These are phyloP conservation scores for Aspergillus quadrilineatus DNA, from an alignment of 2,329 filamentous ascomycete genomes.

Conservation along the genomic window DNA sequence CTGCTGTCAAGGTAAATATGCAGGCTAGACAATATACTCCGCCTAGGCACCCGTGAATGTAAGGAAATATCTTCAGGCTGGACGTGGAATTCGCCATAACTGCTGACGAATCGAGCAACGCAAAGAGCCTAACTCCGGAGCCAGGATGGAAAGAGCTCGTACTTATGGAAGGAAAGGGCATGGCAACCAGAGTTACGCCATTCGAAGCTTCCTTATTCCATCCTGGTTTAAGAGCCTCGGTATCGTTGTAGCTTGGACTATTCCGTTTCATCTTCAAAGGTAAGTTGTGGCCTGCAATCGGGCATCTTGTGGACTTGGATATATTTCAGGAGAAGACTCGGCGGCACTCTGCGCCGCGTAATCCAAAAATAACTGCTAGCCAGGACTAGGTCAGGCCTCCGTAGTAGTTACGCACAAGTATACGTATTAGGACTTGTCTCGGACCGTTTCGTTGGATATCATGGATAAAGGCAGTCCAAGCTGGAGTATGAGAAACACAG, in stretches of 20 bases:
- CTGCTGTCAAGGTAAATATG: slow-evolving; percentile 4
- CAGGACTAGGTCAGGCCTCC: too few relatives aligned
- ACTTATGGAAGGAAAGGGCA: not conserved
- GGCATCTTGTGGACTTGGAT: too few relatives aligned
- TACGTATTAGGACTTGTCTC: too few relatives aligned
- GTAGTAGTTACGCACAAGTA: too few relatives aligned
- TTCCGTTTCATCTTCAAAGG: too few relatives aligned
- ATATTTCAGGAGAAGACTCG: too few relatives aligned
- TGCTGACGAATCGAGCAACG: not conserved
- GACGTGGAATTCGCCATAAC: not conserved
- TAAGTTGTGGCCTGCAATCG: too few relatives aligned
- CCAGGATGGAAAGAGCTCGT: not conserved
- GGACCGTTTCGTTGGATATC: not conserved
- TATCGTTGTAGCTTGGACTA: too few relatives aligned
- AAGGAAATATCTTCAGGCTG: not conserved
- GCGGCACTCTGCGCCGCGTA: too few relatives aligned
- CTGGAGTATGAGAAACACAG: not conserved
- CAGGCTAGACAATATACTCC: slow-evolving; percentile 4
- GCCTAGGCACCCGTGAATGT: not conserved
- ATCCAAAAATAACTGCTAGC: too few relatives aligned
- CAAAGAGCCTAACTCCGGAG: not conserved
- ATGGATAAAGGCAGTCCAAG: not conserved
- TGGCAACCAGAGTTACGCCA: not conserved
- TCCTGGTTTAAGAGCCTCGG: not conserved
- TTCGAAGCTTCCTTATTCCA: slow-evolving; percentile 1